phyloP scores from a whole-genome alignment of 192 early-diverging fungal species.

The Entomortierella parvispora region DNA sequence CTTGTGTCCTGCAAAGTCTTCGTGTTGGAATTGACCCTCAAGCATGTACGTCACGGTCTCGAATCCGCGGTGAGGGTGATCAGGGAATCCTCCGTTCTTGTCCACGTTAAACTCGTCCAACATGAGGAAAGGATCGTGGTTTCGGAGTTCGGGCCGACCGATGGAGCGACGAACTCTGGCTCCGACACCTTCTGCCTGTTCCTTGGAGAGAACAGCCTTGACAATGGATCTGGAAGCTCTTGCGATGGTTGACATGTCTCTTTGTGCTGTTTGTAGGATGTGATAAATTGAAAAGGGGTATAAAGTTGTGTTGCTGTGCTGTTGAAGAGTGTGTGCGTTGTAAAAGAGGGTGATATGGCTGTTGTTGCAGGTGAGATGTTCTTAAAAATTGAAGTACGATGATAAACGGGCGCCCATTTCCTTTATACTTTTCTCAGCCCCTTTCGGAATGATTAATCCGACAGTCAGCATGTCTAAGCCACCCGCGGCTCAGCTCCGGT shows the following conservation, averaged over 20 bases:
- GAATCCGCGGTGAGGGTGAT: slow-evolving; percentile 69
- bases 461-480: neutral
- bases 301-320: neutral
- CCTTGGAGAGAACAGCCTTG: slow-evolving; percentile 11
- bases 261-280: neutral
- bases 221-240: slow-evolving; percentile 4
- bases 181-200: slow-evolving; percentile 79
- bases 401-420: no score
- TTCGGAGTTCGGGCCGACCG: slow-evolving; percentile 56
- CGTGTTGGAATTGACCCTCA: slow-evolving; percentile 63
- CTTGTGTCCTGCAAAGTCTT: slow-evolving; percentile 64
- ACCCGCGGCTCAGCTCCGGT: no score
- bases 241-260: slow-evolving; percentile 2
- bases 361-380: neutral
- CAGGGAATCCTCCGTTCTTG: slow-evolving; percentile 47
- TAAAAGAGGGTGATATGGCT: neutral
- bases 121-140: slow-evolving; percentile 49
- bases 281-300: neutral
- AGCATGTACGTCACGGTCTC: slow-evolving; percentile 74
- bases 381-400: no score
- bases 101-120: slow-evolving; percentile 31
- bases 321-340: neutral
- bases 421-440: no score
- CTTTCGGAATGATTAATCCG: neutral
- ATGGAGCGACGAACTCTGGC: slow-evolving; percentile 84